phyloP scores from a whole-genome alignment of 371 early-diverging fungal species.

The Mucor circinelloides region DNA sequence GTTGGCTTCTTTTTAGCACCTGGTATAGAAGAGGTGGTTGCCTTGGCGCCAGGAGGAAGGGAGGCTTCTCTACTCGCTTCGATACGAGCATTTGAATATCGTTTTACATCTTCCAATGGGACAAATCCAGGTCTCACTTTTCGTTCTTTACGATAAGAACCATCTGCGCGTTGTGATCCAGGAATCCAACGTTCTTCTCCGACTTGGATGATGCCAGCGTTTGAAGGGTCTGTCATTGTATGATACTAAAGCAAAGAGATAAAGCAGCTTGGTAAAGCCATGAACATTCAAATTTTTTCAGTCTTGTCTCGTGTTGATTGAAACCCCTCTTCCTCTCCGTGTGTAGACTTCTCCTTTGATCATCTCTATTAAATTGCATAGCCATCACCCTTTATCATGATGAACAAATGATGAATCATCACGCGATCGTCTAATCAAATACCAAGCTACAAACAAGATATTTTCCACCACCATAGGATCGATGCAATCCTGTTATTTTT shows the following conservation, averaged over 20 bases:
- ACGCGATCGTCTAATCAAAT: too few relatives aligned
- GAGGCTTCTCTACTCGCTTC: slow-evolving; percentile 3
- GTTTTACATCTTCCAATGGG: slow-evolving; percentile 64
- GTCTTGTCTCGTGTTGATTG: neutral
- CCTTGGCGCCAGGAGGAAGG: slow-evolving; percentile 11
- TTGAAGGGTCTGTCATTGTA: slow-evolving; percentile 15
- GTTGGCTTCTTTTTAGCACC: slow-evolving; percentile 30
- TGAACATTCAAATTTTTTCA: neutral
- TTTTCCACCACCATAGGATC: too few relatives aligned
- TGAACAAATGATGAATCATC: neutral
- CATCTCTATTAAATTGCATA: neutral
- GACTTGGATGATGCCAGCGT: slow-evolving; percentile 41
- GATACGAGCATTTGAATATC: slow-evolving; percentile 56
- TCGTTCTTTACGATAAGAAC: slow-evolving; percentile 67
- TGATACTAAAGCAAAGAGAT: too few relatives aligned
- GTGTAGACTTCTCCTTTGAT: too few relatives aligned
- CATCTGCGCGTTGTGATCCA: slow-evolving; percentile 69
- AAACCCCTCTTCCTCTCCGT: neutral
- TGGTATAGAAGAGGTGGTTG: slow-evolving; percentile 12
- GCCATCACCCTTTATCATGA: neutral
- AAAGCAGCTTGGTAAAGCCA: too few relatives aligned
- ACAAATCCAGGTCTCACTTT: slow-evolving; percentile 70
- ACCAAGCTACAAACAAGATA: too few relatives aligned
- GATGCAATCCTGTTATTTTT: too few relatives aligned
- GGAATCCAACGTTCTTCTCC: slow-evolving; percentile 61